Conservation (phyloP, 306 rosid species). For the Cicer pinnatifidum region DNA sequence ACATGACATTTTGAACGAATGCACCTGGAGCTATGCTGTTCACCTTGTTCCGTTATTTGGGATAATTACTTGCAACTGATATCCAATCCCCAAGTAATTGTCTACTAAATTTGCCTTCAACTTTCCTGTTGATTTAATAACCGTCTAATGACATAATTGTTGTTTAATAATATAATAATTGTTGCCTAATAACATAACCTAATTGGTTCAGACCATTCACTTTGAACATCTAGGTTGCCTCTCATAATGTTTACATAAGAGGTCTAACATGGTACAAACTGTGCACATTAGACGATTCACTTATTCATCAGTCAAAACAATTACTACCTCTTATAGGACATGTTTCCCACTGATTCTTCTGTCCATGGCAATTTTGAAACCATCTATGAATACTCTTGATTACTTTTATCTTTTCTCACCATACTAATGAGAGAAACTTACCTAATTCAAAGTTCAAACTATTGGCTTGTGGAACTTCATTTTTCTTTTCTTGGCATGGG, state of each 20-base stretch:
- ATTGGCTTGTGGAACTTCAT: constrained; percentile 9
- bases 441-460: constrained; percentile 31
- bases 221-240: too few species aligned
- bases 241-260: too few species aligned
- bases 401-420: not conserved
- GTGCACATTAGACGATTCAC: not conserved
- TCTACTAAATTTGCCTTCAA: too few species aligned
- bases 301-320: not conserved
- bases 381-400: constrained; percentile 8
- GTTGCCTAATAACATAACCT: too few species aligned
- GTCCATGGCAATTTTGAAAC: constrained; percentile 8
- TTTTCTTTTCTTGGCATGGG: constrained; percentile 28
- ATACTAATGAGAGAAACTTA: constrained; percentile 10
- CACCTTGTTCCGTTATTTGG: constrained; percentile 2
- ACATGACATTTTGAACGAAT: constrained; percentile 11
- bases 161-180: too few species aligned
- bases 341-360: not conserved
- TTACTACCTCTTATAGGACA: constrained; percentile 3
- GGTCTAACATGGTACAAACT: not conserved
- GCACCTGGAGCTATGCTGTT: not conserved
- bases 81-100: too few species aligned
- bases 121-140: too few species aligned
- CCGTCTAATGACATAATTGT: too few species aligned
- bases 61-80: constrained; percentile 23
- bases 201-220: too few species aligned